Evolutionary conservation across 1,284 basidiomycete species (phyloP), one percentile per base, ranked within the genome.

Genomic region (Ceratobasidium sp.): DNA sequence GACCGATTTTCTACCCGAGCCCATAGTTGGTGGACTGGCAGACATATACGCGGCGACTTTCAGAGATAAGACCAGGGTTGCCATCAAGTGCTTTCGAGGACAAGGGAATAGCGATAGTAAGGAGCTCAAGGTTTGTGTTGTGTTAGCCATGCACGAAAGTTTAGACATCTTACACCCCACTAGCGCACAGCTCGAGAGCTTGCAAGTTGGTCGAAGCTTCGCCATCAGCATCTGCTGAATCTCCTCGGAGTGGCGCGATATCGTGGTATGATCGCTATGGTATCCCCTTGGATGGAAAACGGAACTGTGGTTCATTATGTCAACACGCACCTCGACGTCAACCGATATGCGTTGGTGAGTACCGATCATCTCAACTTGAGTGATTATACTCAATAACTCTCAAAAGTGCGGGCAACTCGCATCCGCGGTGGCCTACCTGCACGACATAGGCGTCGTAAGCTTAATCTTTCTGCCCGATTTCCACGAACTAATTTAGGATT

Each of bases 201-300:
- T 21, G 23, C 28, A 18, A 23, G 21, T 11, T 62, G 43, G 59
- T 46, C 41, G n/a, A 44, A 46, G 18, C 28, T 38, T 18, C 18
- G 43, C 32, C 57, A 59, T 21, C 28, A 38, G 35, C 38, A 59
- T 26, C 6, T 59, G n/a, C n/a, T 59, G 11, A 21, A 38, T n/a
- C 28, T 59, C 26, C 41, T n/a, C 26, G 59, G 59, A 18, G 14
- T 62, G 41, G 59, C 59, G 8, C 26, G 13, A 18, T 62, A 26
- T 41, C 59, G 21, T 43, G 26, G 28, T 23, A 38, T 38, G 9
- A 14, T 62, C 11, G 59, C 41, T 9, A 62, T 62, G 59, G 41
- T 59, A 21, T 38, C 57, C 11, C 57, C 57, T 7, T 59, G 57
- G 57, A 59, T 59, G 57, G 35, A 16, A 5, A 38, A 41, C 8